phyloP scores from a whole-genome alignment of 345 rosid species.

The Rubroshorea leprosula region DNA sequence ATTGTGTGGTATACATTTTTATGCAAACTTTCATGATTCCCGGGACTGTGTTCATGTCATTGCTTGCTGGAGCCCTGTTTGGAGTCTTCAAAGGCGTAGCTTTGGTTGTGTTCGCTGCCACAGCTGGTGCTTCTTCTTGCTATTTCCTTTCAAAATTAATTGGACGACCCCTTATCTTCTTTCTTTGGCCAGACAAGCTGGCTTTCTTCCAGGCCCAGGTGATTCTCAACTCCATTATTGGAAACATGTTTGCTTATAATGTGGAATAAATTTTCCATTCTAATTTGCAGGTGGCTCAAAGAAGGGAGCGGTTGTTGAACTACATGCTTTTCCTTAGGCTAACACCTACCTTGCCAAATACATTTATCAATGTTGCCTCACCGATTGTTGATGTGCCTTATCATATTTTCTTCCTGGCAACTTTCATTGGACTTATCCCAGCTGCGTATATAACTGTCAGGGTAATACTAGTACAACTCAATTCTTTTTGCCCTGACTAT shows the following conservation, averaged over 20 bases:
- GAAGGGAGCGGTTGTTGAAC: slow-evolving; percentile 62
- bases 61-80: slow-evolving; percentile 92
- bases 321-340: slow-evolving; percentile 88
- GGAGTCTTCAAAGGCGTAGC: slow-evolving; percentile 81
- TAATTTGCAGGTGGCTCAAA: slow-evolving; percentile 60
- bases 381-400: slow-evolving; percentile 88
- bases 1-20: slow-evolving; percentile 69
- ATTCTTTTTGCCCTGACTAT: too few relatives aligned
- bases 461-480: slow-evolving; percentile 35
- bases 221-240: slow-evolving; percentile 9
- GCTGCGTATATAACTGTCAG: slow-evolving; percentile 88
- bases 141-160: slow-evolving; percentile 77
- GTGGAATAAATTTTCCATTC: slow-evolving; percentile 13
- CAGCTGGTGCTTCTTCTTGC: slow-evolving; percentile 97
- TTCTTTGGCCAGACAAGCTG: slow-evolving; percentile 90
- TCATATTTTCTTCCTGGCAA: slow-evolving; percentile 76
- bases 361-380: slow-evolving; percentile 89
- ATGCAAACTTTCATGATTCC: slow-evolving; percentile 98
- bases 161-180: slow-evolving; percentile 72
- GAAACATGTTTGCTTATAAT: background rate
- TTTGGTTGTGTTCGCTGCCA: slow-evolving; percentile 73
- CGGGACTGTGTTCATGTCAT: slow-evolving; percentile 85
- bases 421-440: slow-evolving; percentile 81
- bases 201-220: slow-evolving; percentile 91
- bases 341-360: slow-evolving; percentile 89